Evolutionary conservation across 257 asterid species (phyloP).

Genomic region (Solanum etuberosum): DNA sequence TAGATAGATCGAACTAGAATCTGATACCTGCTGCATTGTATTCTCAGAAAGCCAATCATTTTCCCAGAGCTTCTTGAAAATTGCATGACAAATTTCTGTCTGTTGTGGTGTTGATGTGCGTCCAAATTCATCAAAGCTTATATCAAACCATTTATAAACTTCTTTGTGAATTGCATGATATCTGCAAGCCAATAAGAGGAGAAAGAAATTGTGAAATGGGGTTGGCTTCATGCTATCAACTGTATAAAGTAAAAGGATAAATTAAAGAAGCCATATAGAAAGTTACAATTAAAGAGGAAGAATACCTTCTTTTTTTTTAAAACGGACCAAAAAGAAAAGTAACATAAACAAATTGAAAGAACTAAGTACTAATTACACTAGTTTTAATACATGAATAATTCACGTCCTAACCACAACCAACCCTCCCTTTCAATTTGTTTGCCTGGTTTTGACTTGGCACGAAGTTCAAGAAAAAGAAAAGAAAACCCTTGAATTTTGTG

Average conservation of each 20-base stretch:
- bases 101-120: conserved; percentile 89
- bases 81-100: conserved; percentile 77
- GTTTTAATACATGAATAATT: too few relatives aligned
- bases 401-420: too few relatives aligned
- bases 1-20: not conserved
- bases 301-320: too few relatives aligned
- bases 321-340: too few relatives aligned
- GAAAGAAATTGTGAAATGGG: not conserved
- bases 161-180: conserved; percentile 74
- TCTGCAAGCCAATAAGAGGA: conserved; percentile 21
- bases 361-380: too few relatives aligned
- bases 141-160: conserved; percentile 76
- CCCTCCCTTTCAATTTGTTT: not conserved
- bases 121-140: conserved; percentile 85
- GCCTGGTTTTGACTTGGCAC: not conserved
- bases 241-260: not conserved
- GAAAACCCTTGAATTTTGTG: not conserved
- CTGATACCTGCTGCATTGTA: conserved; percentile 68
- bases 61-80: conserved; percentile 62
- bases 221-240: not conserved
- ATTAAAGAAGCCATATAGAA: not conserved
- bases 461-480: not conserved
- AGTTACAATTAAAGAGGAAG: too few relatives aligned
- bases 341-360: too few relatives aligned
- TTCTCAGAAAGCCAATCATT: conserved; percentile 74